Evolutionary conservation across 192 early-diverging fungal species (phyloP), one percentile per base, ranked within the genome.

Genomic region (Coemansia sp.): DNA sequence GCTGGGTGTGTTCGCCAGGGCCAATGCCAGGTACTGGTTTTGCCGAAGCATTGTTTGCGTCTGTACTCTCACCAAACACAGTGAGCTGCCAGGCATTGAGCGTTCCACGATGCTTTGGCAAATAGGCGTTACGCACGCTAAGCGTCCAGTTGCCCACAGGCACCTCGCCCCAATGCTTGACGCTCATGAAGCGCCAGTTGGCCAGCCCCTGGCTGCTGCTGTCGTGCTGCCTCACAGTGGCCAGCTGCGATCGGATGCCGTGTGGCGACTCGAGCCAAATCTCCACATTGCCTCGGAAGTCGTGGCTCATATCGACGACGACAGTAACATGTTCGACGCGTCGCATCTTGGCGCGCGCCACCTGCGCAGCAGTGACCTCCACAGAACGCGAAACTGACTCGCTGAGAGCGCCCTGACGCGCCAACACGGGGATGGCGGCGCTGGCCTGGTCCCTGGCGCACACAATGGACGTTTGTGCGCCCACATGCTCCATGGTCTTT

Each of bases 91-190:
- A 94, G 8, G 84, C 75, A 3, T 81, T 66, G 33, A 93, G 75
- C 29, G 61, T 80, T 11, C 91, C 90, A 1, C 66, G 67, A 35
- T 65, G 58, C 3, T 82, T 53, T 2, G 83, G 76, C 70, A 87
- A 81, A 12, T 60, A 76, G 1, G 76, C 70, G 65, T 94, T 91
- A n/a, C 83, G 80, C 17, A 93, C 83, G 8, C 73, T 68, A 29
- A 93, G 60, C 14, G 78, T 84, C 97, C 97, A 99, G 26, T 74
- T 65, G 48, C 97, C 95, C 0, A 89, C 70, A 14, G 91, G 90
- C 33, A 89, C 68, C 62, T 99, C 97, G 53, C 88, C 95, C 97
- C 97, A 99, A 61, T 99, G 97, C 74, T 90, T 91, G 36, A 99
- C 94, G 27, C 83, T 90, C 93, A 95, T 95, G 60, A 97, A 93